These are phyloP conservation scores for Cardamine occulta DNA, from an alignment of 345 rosid genomes.

Conservation along the genomic window DNA sequence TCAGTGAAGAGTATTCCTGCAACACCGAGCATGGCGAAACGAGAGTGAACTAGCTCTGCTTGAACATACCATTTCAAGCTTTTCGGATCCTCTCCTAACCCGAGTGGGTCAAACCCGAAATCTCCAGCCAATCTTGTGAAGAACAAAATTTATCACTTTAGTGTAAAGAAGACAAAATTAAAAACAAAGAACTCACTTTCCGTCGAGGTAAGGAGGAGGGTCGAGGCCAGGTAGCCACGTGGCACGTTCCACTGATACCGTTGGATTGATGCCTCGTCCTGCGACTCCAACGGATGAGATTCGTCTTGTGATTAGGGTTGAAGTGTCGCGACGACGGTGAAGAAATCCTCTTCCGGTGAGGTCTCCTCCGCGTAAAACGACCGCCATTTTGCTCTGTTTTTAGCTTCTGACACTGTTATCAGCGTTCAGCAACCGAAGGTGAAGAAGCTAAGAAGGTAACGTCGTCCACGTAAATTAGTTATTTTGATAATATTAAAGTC, in stretches of 20 bases:
- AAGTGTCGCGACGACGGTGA: not conserved
- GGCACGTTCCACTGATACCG: constrained; percentile 67
- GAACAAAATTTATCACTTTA: too few species aligned
- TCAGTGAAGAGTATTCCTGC: constrained; percentile 95
- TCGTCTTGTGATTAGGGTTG: constrained; percentile 6
- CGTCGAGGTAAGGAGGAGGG: constrained; percentile 86
- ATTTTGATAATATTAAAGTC: too few species aligned
- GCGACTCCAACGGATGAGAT: constrained; percentile 28
- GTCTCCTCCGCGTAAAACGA: constrained; percentile 38
- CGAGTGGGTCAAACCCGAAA: constrained; percentile 92
- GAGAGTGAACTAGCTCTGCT: constrained; percentile 90
- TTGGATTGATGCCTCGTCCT: constrained; percentile 24
- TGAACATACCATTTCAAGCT: constrained; percentile 97
- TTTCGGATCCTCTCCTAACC: constrained; percentile 85
- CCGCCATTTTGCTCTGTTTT: constrained; percentile 33
- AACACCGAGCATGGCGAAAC: constrained; percentile 94
- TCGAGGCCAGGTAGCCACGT: constrained; percentile 96
- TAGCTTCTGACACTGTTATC: constrained; percentile 11
- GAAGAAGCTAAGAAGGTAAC: too few species aligned
- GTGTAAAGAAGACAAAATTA: too few species aligned
- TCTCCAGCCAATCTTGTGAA: constrained; percentile 50
- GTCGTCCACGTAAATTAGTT: too few species aligned
- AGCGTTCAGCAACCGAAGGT: too few species aligned
- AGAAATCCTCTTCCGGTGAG: constrained; percentile 31
- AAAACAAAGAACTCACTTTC: constrained; percentile 58